Base-by-base conservation (phyloP, 2,329 filamentous ascomycete species). In the Neurospora sp. region DNA sequence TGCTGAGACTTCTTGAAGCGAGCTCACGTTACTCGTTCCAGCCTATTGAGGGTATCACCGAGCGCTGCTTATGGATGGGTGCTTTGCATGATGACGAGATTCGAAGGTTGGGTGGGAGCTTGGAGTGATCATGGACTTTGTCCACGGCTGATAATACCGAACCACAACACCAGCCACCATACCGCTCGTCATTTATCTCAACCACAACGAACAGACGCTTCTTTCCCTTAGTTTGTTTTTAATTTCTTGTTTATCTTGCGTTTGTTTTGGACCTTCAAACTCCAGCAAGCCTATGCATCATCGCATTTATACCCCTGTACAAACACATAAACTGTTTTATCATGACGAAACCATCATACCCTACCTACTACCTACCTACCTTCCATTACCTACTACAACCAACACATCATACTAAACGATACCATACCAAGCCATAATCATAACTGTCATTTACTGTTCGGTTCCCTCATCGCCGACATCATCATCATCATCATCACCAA, bases 1-100 rank as follows among this genome's bases (percentile, higher is more conserved):
- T 96, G 46, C 81, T 95, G 52, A 85, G 92, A 28, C 82, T 96
- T n/a, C 83, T 96, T 10, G 92, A 96, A 79, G 90, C 91, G 1
- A 94, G 91, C 77, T 88, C 89, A 28, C 85, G 88, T 70, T 96
- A 95, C 78, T 81, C 83, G 7, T 93, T 95, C 78, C 85, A 89
- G 74, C 89, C 91, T 1, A 88, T 94, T 43, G 90, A 93, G 72
- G 91, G 91, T 68, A 87, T 93, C 68, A 90, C 92, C 4, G 91
- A 93, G 79, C 86, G 91, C 73, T 96, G 92, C 78, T 84, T 96
- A n/a, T 96, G 93, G 92, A 89, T 96, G 81, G 90, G 91, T 66
- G 91, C 92, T 10, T 78, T 96, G 69, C 87, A 82, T 69, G 92
- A 95, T 73, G 87, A 89, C n/a, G 91, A 94, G 76, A 93, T 96